phyloP scores from a whole-genome alignment of 23 red algal genomes.

The Gracilaria domingensis region DNA sequence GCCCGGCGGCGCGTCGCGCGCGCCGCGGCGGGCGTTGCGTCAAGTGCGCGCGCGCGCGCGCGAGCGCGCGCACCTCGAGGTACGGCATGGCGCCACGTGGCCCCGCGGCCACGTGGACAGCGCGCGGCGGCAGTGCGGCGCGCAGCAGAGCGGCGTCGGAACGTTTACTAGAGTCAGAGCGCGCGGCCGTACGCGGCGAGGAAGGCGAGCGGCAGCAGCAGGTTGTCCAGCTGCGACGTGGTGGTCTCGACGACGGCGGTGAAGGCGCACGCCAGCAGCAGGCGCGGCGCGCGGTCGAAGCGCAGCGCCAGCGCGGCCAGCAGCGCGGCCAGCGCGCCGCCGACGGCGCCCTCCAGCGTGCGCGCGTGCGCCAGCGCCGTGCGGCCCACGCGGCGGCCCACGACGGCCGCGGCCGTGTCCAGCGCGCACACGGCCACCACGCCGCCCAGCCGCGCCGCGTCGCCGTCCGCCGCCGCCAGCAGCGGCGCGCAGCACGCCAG shows the following conservation, averaged over 20 bases:
- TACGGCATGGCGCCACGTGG: neutral
- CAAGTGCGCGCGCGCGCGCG: neutral
- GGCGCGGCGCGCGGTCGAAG: neutral
- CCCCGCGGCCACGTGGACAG: neutral
- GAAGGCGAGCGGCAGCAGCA: conserved; percentile 60
- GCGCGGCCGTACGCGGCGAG: conserved; percentile 5
- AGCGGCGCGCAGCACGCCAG: conserved; percentile 71
- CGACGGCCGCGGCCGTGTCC: conserved; percentile 67
- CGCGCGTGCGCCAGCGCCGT: conserved; percentile 49
- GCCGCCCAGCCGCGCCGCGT: conserved; percentile 32
- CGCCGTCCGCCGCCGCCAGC: conserved; percentile 59
- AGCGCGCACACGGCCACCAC: conserved; percentile 73
- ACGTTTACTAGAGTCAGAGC: too few species aligned
- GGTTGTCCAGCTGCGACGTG: conserved; percentile 89
- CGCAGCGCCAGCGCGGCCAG: conserved; percentile 16
- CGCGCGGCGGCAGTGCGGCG: neutral
- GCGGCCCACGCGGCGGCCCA: conserved; percentile 54
- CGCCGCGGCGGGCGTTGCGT: neutral
- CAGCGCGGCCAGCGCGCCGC: conserved; percentile 30
- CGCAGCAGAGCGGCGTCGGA: neutral
- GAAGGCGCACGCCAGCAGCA: neutral
- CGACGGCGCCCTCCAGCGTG: conserved; percentile 72
- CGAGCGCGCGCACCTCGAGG: neutral
- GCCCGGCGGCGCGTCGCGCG: neutral
- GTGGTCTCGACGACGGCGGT: conserved; percentile 67